Percentiles rank a stretch among this genome's conserved stretches.
Conservation (phyloP, 768 basidiomycete species). For the Postia placenta region DNA sequence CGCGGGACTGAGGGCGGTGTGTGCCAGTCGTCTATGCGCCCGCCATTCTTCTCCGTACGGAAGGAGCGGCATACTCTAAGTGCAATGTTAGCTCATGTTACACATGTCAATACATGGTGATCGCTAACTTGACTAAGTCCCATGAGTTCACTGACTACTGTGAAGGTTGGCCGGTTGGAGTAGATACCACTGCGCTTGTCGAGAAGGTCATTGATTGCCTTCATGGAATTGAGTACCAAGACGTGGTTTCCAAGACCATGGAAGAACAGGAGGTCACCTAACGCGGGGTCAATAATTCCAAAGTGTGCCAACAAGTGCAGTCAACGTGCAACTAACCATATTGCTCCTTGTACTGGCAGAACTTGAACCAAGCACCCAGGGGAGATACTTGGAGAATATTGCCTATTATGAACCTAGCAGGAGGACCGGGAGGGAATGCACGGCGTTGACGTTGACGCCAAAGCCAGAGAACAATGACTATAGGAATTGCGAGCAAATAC, state of each 20-base stretch:
- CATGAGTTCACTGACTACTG: slow-evolving; percentile 32
- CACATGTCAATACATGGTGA: neutral
- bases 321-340: slow-evolving; percentile 9
- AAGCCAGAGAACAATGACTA: too few species aligned
- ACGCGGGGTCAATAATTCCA: neutral
- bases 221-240: slow-evolving; percentile 24
- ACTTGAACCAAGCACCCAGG: slow-evolving; percentile 2
- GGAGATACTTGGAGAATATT: slow-evolving; percentile 9
- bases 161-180: slow-evolving; percentile 28
- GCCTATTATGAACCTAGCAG: slow-evolving; percentile 6
- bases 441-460: too few species aligned
- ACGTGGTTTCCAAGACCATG: slow-evolving; percentile 22
- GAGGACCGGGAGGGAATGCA: slow-evolving; percentile 15
- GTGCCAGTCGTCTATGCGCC: slow-evolving; percentile 24
- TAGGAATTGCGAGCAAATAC: too few species aligned
- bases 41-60: slow-evolving; percentile 19
- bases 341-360: slow-evolving; percentile 5
- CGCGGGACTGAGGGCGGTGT: slow-evolving; percentile 22
- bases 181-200: slow-evolving; percentile 24
- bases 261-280: slow-evolving; percentile 26
- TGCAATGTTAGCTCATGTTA: neutral
- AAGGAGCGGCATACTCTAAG: slow-evolving; percentile 21
- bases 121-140: slow-evolving; percentile 14
- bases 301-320: too few species aligned
- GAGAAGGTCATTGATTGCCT: slow-evolving; percentile 23